Evolutionary conservation across 768 basidiomycete species (phyloP), one percentile per base, ranked within the genome.

Genomic region (Leccinum rimulosum): DNA sequence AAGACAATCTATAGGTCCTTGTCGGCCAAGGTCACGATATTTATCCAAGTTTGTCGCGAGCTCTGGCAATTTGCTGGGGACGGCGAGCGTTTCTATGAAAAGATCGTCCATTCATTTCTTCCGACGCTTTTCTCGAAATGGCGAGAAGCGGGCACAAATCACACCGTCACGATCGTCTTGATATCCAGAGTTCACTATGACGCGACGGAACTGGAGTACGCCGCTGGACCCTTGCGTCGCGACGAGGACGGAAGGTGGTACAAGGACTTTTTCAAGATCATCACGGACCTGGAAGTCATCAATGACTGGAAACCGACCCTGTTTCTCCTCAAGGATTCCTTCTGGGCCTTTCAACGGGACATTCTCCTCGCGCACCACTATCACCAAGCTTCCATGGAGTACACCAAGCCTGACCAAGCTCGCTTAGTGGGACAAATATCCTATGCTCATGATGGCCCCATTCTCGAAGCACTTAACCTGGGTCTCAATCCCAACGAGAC

Each of bases 41-140:
- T 97, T 72, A 93, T 99, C 51, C 95, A 98, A 79, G 90, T 99
- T 15, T 96, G 94, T 71, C 85, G 88, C 51, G 97, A 98, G 70
- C 84, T 97, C 56, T 98, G 93, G 93, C 92, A 97, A 67, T 98
- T 98, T 69, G 84, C 95, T 25, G 94, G 92, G 36, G 97, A 98
- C 61, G 97, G 97, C 25, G 95, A 97, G 72, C 85, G 95, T 6
- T 94, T 89, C 74, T 89, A 93, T 69, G 97, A 98, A 72, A 98
- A 98, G 76, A 91, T 96, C n/a, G 89, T 96, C 3, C 95, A 98
- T 70, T 93, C 95, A 3, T 98, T 98, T 76, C 84, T 99, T 8
- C 95, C 96, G 1, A 83, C 89, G 14, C 82, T 98, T 4, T 95
- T 98, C 66, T 73, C 82, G 11, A 88, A 86, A 61, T 98, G 95